phyloP scores from a whole-genome alignment of 129 eudicot genomes.

The carrot (Daucus carota) region DNA sequence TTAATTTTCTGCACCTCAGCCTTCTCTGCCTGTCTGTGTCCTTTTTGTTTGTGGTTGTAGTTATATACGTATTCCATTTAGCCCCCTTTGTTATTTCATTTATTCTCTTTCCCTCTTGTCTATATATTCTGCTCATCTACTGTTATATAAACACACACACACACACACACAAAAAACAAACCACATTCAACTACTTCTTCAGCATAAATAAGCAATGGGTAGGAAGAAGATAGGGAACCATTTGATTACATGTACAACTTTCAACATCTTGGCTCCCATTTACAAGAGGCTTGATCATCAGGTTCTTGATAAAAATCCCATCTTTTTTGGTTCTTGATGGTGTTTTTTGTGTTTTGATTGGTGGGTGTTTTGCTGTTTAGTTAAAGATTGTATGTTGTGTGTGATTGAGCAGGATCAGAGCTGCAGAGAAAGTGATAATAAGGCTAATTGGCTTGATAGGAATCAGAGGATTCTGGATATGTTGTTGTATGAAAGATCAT shows the following conservation, averaged over 20 bases:
- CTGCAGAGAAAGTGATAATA: slow-evolving; percentile 60
- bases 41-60: background rate
- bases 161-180: background rate
- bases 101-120: background rate
- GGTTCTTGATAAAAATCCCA: slow-evolving; percentile 21
- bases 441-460: slow-evolving; percentile 49
- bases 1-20: background rate
- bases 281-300: slow-evolving; percentile 58
- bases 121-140: background rate
- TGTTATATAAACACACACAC: no score
- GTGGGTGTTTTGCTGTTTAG: background rate
- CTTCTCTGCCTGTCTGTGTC: background rate
- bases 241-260: slow-evolving; percentile 77
- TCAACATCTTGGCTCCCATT: slow-evolving; percentile 83
- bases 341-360: background rate
- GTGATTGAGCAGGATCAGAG: slow-evolving; percentile 43
- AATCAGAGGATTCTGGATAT: slow-evolving; percentile 70
- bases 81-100: background rate
- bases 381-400: background rate
- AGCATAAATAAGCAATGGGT: slow-evolving; percentile 21
- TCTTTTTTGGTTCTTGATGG: background rate
- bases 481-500: slow-evolving; percentile 64
- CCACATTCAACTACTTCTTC: slow-evolving; percentile 21
- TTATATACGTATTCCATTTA: background rate
- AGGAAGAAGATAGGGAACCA: slow-evolving; percentile 19